A percentile compares a stretch with the other conserved stretches of the same genome.
phyloP scores from a whole-genome alignment of 768 basidiomycete genomes.

The Kwoniella botswanensis region DNA sequence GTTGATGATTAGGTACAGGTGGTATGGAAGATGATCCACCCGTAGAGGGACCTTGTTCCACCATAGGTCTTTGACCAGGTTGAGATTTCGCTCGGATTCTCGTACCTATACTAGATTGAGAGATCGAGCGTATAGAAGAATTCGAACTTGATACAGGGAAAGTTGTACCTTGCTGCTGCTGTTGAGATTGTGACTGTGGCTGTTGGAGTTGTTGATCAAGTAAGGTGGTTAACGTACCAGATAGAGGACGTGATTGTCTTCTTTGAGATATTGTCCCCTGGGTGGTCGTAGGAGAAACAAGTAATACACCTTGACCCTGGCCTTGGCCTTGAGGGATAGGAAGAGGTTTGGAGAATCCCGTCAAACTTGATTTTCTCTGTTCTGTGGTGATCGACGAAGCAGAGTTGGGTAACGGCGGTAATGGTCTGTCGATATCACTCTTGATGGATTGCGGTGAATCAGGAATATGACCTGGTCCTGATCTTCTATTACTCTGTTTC shows the following conservation, averaged over 20 bases:
- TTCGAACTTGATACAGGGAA: slow-evolving; percentile 15
- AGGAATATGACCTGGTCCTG: neutral
- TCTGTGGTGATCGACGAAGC: slow-evolving; percentile 12
- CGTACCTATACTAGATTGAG: slow-evolving; percentile 22
- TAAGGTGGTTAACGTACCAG: slow-evolving; percentile 10
- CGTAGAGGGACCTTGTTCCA: slow-evolving; percentile 4
- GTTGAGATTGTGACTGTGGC: neutral
- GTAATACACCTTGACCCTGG: neutral
- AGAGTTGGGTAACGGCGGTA: slow-evolving; percentile 37
- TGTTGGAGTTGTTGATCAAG: slow-evolving; percentile 16
- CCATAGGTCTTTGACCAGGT: slow-evolving; percentile 23
- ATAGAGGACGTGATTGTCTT: slow-evolving; percentile 32
- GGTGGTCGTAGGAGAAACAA: slow-evolving; percentile 41
- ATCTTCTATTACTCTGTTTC: neutral
- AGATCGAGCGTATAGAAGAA: slow-evolving; percentile 18
- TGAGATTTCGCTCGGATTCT: slow-evolving; percentile 27
- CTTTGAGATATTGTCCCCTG: slow-evolving; percentile 48
- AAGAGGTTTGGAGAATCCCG: slow-evolving; percentile 19
- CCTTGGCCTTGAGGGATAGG: neutral
- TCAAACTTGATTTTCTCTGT: slow-evolving; percentile 28
- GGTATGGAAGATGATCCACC: slow-evolving; percentile 14
- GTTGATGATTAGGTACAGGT: slow-evolving; percentile 13
- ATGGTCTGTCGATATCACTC: slow-evolving; percentile 14
- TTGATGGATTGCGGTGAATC: slow-evolving; percentile 13
- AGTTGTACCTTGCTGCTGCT: neutral